These are phyloP conservation scores for Solanum rostratum DNA, from an alignment of 257 asterid genomes.

Conservation along the genomic window DNA sequence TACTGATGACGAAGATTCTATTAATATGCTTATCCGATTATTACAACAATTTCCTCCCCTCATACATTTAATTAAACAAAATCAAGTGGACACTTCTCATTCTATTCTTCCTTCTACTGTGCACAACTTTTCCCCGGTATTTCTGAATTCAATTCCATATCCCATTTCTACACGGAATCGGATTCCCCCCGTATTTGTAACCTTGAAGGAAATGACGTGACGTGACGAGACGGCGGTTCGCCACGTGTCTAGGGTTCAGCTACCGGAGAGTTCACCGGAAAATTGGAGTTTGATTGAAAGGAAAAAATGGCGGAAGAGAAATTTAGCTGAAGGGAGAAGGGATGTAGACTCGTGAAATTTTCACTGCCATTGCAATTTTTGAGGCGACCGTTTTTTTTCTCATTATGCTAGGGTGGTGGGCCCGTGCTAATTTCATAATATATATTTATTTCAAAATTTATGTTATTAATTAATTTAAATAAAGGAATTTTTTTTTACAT, in stretches of 20 bases:
- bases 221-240: neutral
- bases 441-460: too few species aligned
- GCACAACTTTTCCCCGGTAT: neutral
- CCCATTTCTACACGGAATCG: neutral
- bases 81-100: neutral
- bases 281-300: neutral
- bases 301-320: neutral
- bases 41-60: neutral
- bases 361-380: neutral
- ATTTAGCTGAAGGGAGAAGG: neutral
- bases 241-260: neutral
- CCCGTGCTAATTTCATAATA: too few species aligned
- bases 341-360: slow-evolving; percentile 2
- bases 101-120: neutral
- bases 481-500: too few species aligned
- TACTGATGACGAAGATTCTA: neutral
- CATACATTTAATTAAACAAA: neutral
- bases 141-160: neutral
- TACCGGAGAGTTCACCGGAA: neutral
- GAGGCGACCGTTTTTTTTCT: neutral
- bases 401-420: too few species aligned
- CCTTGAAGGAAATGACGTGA: neutral
- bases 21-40: neutral
- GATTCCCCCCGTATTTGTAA: neutral
- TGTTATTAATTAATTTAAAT: too few species aligned